Conservation (phyloP, 345 rosid genomes). For the Toxicodendron radicans region DNA sequence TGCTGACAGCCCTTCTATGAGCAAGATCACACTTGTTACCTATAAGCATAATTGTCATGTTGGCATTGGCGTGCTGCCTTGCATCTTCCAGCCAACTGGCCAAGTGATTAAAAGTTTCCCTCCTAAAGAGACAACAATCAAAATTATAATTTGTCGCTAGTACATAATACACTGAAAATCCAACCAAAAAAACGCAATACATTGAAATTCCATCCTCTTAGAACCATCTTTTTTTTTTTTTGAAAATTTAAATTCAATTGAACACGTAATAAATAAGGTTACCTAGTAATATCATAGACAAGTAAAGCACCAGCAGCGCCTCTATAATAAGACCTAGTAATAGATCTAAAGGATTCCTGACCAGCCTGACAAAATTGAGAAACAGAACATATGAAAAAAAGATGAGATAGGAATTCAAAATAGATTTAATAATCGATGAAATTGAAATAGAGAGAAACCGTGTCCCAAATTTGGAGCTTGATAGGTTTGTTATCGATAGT, state of each 20-base stretch:
- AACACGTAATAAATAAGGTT: neutral
- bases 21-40: slow-evolving; percentile 96
- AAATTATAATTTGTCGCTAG: neutral
- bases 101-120: slow-evolving; percentile 92
- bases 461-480: slow-evolving; percentile 98
- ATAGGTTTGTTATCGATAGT: slow-evolving; percentile 91
- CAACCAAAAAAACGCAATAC: neutral
- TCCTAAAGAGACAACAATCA: slow-evolving; percentile 41
- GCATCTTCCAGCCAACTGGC: slow-evolving; percentile 99
- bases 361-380: slow-evolving; percentile 64
- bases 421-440: neutral
- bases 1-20: slow-evolving; percentile 92
- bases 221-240: neutral
- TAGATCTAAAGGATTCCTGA: slow-evolving; percentile 97
- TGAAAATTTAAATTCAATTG: neutral
- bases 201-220: neutral
- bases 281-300: slow-evolving; percentile 98
- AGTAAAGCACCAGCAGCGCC: slow-evolving; percentile 99
- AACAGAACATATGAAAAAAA: neutral
- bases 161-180: neutral
- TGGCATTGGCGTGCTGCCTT: slow-evolving; percentile 97
- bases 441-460: slow-evolving; percentile 44
- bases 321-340: slow-evolving; percentile 92
- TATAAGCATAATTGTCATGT: slow-evolving; percentile 94
- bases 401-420: neutral